These are phyloP conservation scores for Umbilicus rupestris DNA, from an alignment of 164 flowering plant species.

Conservation along the genomic window DNA sequence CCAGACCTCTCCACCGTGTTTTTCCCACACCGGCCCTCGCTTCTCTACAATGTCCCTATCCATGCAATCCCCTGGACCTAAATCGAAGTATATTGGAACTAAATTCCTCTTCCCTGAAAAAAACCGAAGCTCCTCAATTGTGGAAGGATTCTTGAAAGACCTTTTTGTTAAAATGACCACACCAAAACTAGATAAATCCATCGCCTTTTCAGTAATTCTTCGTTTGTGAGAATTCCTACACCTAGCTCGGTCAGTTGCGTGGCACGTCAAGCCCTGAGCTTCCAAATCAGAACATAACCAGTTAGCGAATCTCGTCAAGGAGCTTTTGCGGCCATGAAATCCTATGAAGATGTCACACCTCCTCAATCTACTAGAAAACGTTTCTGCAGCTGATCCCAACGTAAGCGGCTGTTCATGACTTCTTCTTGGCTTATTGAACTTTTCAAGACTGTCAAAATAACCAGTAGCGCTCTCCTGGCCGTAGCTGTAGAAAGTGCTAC, in stretches of 20 bases:
- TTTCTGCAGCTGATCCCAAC: constrained; percentile 33
- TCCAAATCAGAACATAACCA: constrained; percentile 93
- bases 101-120: constrained; percentile 74
- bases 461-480: constrained; percentile 10
- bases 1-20: constrained; percentile 87
- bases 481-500: constrained; percentile 1
- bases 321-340: constrained; percentile 70
- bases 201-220: constrained; percentile 58
- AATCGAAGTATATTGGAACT: constrained; percentile 79
- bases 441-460: constrained; percentile 26
- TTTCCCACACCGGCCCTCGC: constrained; percentile 84
- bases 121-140: constrained; percentile 71
- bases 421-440: constrained; percentile 33
- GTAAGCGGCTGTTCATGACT: constrained; percentile 29
- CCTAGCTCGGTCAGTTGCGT: constrained; percentile 67
- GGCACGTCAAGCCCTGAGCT: constrained; percentile 79
- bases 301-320: constrained; percentile 59
- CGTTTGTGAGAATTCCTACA: constrained; percentile 65
- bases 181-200: constrained; percentile 71
- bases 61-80: constrained; percentile 75
- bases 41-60: constrained; percentile 80
- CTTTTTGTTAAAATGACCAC: constrained; percentile 70
- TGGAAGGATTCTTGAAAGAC: constrained; percentile 76
- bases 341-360: constrained; percentile 88
- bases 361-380: constrained; percentile 44